phyloP scores from a whole-genome alignment of 208 protist species.

The Trypanosoma avium region DNA sequence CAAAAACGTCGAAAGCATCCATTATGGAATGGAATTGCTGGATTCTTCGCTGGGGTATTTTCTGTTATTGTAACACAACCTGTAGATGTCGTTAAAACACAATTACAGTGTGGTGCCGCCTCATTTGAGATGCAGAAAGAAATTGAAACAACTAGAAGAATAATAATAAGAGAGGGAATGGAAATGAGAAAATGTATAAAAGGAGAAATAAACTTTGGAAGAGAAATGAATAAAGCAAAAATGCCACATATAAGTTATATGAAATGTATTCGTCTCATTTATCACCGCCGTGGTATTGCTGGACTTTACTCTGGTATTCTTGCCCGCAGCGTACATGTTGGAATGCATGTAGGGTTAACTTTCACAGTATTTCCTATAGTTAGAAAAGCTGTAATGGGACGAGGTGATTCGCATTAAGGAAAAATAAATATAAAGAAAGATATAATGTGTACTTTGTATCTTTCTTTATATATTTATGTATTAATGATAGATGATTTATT shows the following conservation, averaged over 20 bases:
- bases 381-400: background rate
- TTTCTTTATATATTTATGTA: no score
- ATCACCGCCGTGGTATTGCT: slow-evolving; percentile 3
- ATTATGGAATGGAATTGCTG: slow-evolving; percentile 30
- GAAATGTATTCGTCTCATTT: background rate
- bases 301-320: slow-evolving; percentile 14
- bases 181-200: background rate
- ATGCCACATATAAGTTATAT: background rate
- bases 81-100: slow-evolving; percentile 33
- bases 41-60: slow-evolving; percentile 20
- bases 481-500: no score
- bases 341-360: slow-evolving; percentile 4
- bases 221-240: background rate
- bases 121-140: background rate
- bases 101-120: slow-evolving; percentile 20
- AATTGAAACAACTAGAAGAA: background rate
- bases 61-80: slow-evolving; percentile 30
- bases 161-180: background rate
- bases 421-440: background rate
- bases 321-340: slow-evolving; percentile 17
- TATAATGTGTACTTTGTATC: background rate
- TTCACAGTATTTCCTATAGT: slow-evolving; percentile 17
- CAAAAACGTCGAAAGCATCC: slow-evolving; percentile 1
- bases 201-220: background rate
- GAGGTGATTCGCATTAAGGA: no score